phyloP scores from a whole-genome alignment of 2,329 filamentous ascomycete species.

The Aspergillus tanneri region DNA sequence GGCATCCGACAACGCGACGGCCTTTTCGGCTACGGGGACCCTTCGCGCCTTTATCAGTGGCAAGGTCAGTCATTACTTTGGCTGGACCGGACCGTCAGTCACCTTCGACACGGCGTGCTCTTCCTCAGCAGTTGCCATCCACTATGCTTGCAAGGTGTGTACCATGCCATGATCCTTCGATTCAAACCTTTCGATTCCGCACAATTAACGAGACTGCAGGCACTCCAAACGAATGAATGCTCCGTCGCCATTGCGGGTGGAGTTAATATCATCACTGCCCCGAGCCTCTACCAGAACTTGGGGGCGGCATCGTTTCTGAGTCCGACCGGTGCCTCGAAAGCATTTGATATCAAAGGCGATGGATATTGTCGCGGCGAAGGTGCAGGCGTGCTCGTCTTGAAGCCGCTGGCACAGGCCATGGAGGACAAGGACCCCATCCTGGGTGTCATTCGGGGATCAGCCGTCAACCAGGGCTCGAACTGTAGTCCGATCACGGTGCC shows the following conservation, averaged over 20 bases:
- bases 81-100: slow-evolving; percentile 46
- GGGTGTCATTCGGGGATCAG: slow-evolving; percentile 39
- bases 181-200: too few relatives aligned
- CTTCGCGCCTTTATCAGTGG: slow-evolving; percentile 26
- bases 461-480: slow-evolving; percentile 36
- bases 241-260: slow-evolving; percentile 38
- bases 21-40: slow-evolving; percentile 26
- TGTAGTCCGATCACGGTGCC: slow-evolving; percentile 22
- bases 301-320: slow-evolving; percentile 44
- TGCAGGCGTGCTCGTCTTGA: slow-evolving; percentile 47
- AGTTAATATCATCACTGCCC: slow-evolving; percentile 31
- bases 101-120: slow-evolving; percentile 47
- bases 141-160: slow-evolving; percentile 25
- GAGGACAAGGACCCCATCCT: slow-evolving; percentile 48
- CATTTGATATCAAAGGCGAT: slow-evolving; percentile 49
- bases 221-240: slow-evolving; percentile 25
- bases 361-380: slow-evolving; percentile 55
- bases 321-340: slow-evolving; percentile 48
- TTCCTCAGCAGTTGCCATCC: slow-evolving; percentile 38
- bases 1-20: slow-evolving; percentile 27
- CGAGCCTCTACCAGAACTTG: slow-evolving; percentile 27
- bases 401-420: slow-evolving; percentile 47
- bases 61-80: slow-evolving; percentile 44
- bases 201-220: too few relatives aligned
- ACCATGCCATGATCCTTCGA: too few relatives aligned